Evolutionary conservation across 257 asterid species (phyloP), one percentile per base, ranked within the genome.

Genomic region (Misopates orontium): DNA sequence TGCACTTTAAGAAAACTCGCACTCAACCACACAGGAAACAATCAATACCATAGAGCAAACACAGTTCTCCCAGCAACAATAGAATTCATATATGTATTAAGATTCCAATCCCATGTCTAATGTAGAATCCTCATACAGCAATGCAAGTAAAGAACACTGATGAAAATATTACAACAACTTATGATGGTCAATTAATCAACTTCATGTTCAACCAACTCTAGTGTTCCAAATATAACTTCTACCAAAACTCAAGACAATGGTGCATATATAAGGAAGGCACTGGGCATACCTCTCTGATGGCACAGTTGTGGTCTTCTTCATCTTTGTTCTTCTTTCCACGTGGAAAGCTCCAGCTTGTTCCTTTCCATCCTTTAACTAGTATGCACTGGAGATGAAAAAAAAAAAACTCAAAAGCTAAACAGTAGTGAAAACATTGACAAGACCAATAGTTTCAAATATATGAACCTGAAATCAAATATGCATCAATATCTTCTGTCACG

Each of bases 341-440:
- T 8, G 96, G 96, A 78, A 89, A 86, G 72, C 96, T 89, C 96
- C 96, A 89, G 77, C 96, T 89, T 55, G 90, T 66, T 53, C 96
- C 96, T 74, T 89, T 89, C 96, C 96, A 89, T 58, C 95, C 96
- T 78, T 86, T 89, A 67, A 86, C 96, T 62, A 89, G 79, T 63
- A 89, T 62, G 80, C 96, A 89, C 96, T 89, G 84, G 56, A 68
- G 49, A 60, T 11, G 50, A 13, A 60, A 66, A 40, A 50, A 64
- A 23, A 14, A 58, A 23, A n/a, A n/a, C 15, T 8, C 66, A 62
- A 55, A 62, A 2, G 70, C 31, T 45, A 73, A 41, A 32, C 52
- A 32, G 51, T 49, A 23, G 23, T 65, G n/a, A n/a, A n/a, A 16
- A 42, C 10, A 56, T 5, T 1, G 52, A 31, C 2, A 58, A 49